phyloP scores from a whole-genome alignment of 768 basidiomycete genomes.

The Candolleomyces eurysporus region DNA sequence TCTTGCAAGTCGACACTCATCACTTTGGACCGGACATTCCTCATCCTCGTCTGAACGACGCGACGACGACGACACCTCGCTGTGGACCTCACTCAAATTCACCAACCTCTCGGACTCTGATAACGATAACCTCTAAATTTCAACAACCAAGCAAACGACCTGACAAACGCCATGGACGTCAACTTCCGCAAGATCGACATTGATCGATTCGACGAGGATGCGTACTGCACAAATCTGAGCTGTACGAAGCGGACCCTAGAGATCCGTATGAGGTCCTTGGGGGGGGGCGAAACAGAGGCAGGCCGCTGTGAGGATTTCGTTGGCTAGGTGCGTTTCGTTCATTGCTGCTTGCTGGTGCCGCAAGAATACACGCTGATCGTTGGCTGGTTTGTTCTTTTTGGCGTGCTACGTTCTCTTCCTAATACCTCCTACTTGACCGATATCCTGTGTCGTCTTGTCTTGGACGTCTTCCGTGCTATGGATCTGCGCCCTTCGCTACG shows the following conservation, averaged over 20 bases:
- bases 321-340: conserved; percentile 64
- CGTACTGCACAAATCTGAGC: conserved; percentile 80
- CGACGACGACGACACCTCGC: no score
- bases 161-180: conserved; percentile 33
- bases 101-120: neutral
- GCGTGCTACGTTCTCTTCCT: neutral
- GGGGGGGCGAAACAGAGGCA: conserved; percentile 81
- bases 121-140: neutral
- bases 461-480: no score
- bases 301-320: conserved; percentile 62
- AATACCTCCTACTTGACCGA: neutral
- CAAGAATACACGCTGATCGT: neutral
- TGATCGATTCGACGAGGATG: conserved; percentile 95
- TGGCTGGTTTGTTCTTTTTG: neutral
- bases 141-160: neutral
- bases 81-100: no score
- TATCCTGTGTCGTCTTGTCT: no score
- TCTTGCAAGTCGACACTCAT: no score
- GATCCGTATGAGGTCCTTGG: conserved; percentile 68
- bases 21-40: no score
- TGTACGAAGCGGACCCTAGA: conserved; percentile 82
- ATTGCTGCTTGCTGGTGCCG: conserved; percentile 22
- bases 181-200: conserved; percentile 78
- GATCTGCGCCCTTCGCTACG: neutral
- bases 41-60: no score